Evolutionary conservation across 1,284 basidiomycete species (phyloP).

Genomic region (Cutaneotrichosporon spelunceum): DNA sequence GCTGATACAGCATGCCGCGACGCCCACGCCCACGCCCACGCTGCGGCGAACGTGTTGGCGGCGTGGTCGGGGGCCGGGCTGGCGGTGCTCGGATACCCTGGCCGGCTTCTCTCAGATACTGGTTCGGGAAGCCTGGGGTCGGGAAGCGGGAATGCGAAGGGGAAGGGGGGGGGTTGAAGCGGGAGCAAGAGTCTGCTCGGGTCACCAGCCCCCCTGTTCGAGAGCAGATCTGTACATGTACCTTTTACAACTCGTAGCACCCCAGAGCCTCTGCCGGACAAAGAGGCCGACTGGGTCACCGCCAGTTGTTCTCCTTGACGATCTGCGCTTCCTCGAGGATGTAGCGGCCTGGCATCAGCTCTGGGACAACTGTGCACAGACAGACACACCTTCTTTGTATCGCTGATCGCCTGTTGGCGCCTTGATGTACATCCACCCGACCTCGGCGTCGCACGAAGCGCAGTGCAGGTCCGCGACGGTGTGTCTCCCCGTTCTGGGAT

Average conservation of each 20-base stretch:
- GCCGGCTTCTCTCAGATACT: not conserved
- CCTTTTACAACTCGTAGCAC: no score
- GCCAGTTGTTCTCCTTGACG: conserved; percentile 56
- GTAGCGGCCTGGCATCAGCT: conserved; percentile 36
- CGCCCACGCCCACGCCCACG: not conserved
- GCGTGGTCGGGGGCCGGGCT: not conserved
- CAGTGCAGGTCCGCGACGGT: conserved; percentile 50
- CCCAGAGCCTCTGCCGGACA: no score
- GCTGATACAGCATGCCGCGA: not conserved
- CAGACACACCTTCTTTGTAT: conserved; percentile 48
- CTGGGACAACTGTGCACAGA: not conserved
- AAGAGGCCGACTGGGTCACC: not conserved
- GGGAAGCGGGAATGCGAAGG: not conserved
- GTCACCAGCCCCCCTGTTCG: not conserved
- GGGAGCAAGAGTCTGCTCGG: not conserved
- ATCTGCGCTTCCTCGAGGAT: conserved; percentile 51
- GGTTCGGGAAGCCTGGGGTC: not conserved
- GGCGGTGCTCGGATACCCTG: not conserved
- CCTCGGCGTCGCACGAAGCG: conserved; percentile 36
- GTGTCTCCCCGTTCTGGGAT: conserved; percentile 46
- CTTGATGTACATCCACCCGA: conserved; percentile 52
- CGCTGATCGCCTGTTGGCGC: conserved; percentile 47
- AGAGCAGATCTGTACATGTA: no score
- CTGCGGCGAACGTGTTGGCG: not conserved
- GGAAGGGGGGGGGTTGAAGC: no score